Evolutionary conservation across 176 grass and related monocot genomes (phyloP).

Genomic region (Oryza officinalis): DNA sequence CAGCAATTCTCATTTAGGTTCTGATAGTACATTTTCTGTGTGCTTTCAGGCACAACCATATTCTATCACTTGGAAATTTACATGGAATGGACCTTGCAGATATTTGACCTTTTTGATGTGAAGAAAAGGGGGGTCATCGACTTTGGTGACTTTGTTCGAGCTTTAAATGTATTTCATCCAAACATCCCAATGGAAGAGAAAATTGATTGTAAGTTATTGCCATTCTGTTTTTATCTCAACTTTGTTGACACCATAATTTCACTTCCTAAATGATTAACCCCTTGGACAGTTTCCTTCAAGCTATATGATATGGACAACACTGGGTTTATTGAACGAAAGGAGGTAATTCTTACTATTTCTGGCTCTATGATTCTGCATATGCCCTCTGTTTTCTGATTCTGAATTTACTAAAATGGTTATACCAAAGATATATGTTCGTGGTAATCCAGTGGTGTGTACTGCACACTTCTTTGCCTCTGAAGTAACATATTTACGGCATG

Average conservation of each 20-base stretch:
- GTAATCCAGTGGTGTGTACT: background rate
- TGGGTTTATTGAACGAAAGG: constrained; percentile 89
- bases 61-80: constrained; percentile 33
- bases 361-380: constrained; percentile 4
- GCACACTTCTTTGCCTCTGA: constrained; percentile 1
- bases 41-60: constrained; percentile 3
- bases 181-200: constrained; percentile 89
- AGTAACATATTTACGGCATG: background rate
- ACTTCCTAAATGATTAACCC: constrained; percentile 32
- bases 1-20: constrained; percentile 11
- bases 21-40: constrained; percentile 1
- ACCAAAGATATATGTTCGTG: background rate
- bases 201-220: constrained; percentile 81
- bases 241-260: constrained; percentile 5
- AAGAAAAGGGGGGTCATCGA: constrained; percentile 88
- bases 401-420: constrained; percentile 9
- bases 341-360: constrained; percentile 52
- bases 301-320: constrained; percentile 94
- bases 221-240: background rate
- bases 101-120: constrained; percentile 95
- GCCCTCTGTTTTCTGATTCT: constrained; percentile 8
- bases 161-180: constrained; percentile 95
- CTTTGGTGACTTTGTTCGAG: constrained; percentile 93
- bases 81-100: constrained; percentile 49
- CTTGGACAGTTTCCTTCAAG: constrained; percentile 78